Evolutionary conservation across 225 moss, liverwort and hornwort species (phyloP), one percentile per base, ranked within the genome.

Genomic region (Asterella californica): DNA sequence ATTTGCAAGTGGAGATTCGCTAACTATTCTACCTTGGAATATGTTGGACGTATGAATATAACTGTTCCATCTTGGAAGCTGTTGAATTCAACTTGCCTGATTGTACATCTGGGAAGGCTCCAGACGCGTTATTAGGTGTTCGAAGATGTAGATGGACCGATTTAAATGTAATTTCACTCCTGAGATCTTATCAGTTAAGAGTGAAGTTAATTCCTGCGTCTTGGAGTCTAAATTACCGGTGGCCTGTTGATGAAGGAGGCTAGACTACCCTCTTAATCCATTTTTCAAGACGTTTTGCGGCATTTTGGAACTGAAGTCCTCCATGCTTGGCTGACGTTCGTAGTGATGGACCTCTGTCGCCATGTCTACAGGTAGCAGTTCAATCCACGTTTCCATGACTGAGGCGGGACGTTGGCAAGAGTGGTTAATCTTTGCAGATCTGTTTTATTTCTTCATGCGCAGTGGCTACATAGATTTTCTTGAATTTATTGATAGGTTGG

Each of bases 401-500:
- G 96, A 96, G 85, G 86, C 89, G 74, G 92, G 92, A 62, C 91
- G 96, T 62, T 96, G 96, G 96, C 96, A 96, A 86, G 96, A 96
- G 82, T 96, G 96, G 96, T 84, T 96, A 84, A 96, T 90, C 79
- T 87, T 94, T 82, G 89, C 94, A 84, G 96, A 96, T 84, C 87
- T 96, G 45, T 96, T 96, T 83, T 96, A 96, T 83, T 94, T 90
- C 81, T 94, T 96, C 79, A 94, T 94, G 94, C 92, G 91, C 69
- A 91, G 85, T 78, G 92, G 96, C 22, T 96, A 90, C 80, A 90
- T 96, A 74, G 96, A 96, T 80, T 96, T 96, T 79, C 83, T 96
- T 74, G 96, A 94, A 66, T 92, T 94, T 53, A 90, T 96, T 86
- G 90, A 96, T 78, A 94, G 89, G 87, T 88, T 96, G 72, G 88